Evolutionary conservation across 2,329 filamentous ascomycete genomes (phyloP), one percentile per base, ranked within the genome.

Genomic region (Pyrenophora teres): DNA sequence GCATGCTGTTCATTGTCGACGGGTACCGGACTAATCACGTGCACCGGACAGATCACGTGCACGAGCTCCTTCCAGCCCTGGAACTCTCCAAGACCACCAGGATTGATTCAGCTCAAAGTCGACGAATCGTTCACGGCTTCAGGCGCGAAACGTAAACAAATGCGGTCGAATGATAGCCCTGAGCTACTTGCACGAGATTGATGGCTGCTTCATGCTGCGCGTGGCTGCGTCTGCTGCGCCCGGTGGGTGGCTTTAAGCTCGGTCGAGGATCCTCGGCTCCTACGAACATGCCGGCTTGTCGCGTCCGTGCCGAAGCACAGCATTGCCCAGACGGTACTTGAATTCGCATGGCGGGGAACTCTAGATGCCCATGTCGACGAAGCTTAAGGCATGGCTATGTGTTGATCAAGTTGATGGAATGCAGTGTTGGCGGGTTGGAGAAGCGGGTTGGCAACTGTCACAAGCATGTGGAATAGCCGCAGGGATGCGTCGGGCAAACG

Each of bases 401-500:
- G 23, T 31, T 19, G 9, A 27, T 25, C 48, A 41, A 31, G 23
- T 40, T 42, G 44, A 38, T 16, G 18, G n/a, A 7, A 36, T 16
- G 25, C 10, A 32, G 39, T 39, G 16, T 39, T 39, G 15, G 46
- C 9, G 10, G 30, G 13, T 31, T 38, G 46, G 31, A 31, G 4
- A 6, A 8, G 33, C 25, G 25, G 25, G 9, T 8, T 10, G 25
- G 25, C 25, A 21, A 31, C 8, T 13, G 32, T 38, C 18, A 38
- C 18, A 21, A 21, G 30, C 30, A 47, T 33, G 23, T 18, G 40
- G 19, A 12, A 40, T 15, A 4, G 30, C 40, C 44, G 44, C 44
- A 40, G 21, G 36, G 49, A 23, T 16, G 38, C 35, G 31, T 32
- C 53, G 54, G 59, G 23, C 52, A 53, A 54, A 45, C 54, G 54